Evolutionary conservation across 805 yeast genomes (phyloP).

Genomic region (Ogataea chonburiensis): DNA sequence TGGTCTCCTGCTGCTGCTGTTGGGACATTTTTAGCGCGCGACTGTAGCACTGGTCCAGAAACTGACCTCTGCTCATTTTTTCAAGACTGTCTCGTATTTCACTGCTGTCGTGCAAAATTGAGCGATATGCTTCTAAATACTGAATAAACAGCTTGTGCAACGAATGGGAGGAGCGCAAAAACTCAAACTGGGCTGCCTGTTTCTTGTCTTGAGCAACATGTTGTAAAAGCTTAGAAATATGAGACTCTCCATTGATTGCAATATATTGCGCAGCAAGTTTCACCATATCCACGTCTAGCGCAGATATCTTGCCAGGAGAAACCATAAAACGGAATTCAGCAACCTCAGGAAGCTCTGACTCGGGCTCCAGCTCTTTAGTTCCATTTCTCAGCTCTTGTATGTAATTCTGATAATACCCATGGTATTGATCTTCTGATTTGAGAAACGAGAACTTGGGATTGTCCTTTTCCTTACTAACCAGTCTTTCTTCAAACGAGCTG

Average conservation of each 20-base stretch:
- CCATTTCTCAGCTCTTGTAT: conserved; percentile 37
- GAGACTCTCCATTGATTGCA: conserved; percentile 55
- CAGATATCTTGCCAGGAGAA: conserved; percentile 44
- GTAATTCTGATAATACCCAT: conserved; percentile 55
- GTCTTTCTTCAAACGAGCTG: conserved; percentile 55
- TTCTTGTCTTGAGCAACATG: conserved; percentile 29
- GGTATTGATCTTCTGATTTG: conserved; percentile 49
- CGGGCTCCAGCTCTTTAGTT: conserved; percentile 3
- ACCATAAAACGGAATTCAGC: conserved; percentile 29
- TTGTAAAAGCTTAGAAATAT: conserved; percentile 38
- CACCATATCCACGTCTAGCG: conserved; percentile 64
- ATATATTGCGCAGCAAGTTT: conserved; percentile 70
- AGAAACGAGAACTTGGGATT: conserved; percentile 66
- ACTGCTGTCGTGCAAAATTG: conserved; percentile 32
- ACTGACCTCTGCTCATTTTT: conserved; percentile 26
- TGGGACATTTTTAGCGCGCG: conserved; percentile 56
- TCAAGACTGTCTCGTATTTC: conserved; percentile 22
- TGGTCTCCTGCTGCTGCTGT: conserved; percentile 33
- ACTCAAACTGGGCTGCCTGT: conserved; percentile 61
- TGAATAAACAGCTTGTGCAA: conserved; percentile 49
- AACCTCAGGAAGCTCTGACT: conserved; percentile 3
- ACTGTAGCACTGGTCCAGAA: conserved; percentile 47
- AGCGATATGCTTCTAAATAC: conserved; percentile 56
- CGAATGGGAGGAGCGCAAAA: conserved; percentile 59
- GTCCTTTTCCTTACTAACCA: conserved; percentile 44